phyloP scores from a whole-genome alignment of 345 rosid genomes.

The Aurinia saxatilis region DNA sequence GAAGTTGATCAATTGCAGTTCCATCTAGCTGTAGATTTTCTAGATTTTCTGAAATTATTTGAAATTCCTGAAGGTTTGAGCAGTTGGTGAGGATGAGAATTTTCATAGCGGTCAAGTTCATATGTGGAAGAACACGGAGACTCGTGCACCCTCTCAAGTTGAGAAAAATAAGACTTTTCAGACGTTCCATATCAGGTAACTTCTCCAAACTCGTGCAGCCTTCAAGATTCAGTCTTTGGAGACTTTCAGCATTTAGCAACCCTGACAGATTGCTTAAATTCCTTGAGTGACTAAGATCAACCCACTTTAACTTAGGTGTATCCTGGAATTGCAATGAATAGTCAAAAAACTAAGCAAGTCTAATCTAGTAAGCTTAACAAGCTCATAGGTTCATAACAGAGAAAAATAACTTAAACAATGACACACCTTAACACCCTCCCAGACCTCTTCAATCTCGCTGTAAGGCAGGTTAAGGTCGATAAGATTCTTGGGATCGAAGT shows the following conservation, averaged over 20 bases:
- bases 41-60: conserved; percentile 5
- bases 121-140: not conserved
- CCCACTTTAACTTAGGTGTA: conserved; percentile 17
- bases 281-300: no score
- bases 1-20: conserved; percentile 15
- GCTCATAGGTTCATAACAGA: no score
- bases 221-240: conserved; percentile 15
- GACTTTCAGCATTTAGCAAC: not conserved
- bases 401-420: no score
- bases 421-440: conserved; percentile 12
- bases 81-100: conserved; percentile 20
- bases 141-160: conserved; percentile 16
- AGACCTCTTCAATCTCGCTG: conserved; percentile 13
- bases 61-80: not conserved
- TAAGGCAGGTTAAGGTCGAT: conserved; percentile 14
- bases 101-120: not conserved
- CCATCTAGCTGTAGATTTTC: not conserved
- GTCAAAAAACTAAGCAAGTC: not conserved
- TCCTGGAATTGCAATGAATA: no score
- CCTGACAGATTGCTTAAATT: no score
- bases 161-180: not conserved
- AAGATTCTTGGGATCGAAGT: conserved; percentile 3
- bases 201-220: no score
- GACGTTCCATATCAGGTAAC: not conserved
- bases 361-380: no score